Conservation (phyloP, 768 basidiomycete genomes). For the Russula virescens region DNA sequence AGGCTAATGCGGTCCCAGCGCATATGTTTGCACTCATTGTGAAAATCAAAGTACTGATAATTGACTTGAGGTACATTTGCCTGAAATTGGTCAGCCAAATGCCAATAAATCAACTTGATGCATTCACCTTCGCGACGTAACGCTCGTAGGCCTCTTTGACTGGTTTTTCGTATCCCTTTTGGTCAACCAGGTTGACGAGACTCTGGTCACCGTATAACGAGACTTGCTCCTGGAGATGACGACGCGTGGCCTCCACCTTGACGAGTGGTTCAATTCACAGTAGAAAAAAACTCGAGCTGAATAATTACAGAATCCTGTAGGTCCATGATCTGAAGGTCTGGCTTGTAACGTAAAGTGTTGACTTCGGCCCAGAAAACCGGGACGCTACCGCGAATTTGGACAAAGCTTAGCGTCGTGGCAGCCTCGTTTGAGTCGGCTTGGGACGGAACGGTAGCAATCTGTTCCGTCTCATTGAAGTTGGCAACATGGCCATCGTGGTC, state of each 20-base stretch:
- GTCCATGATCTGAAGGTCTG: conserved; percentile 96
- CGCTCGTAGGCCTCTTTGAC: conserved; percentile 95
- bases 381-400: conserved; percentile 90
- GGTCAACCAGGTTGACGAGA: conserved; percentile 89
- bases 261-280: conserved; percentile 15
- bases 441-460: conserved; percentile 75
- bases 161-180: conserved; percentile 86
- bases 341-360: conserved; percentile 92
- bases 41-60: conserved; percentile 97
- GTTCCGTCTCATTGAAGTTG: conserved; percentile 98
- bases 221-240: conserved; percentile 71
- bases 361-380: conserved; percentile 97
- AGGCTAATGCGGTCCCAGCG: conserved; percentile 89
- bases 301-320: conserved; percentile 71
- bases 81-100: conserved; percentile 33
- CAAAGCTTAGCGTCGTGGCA: conserved; percentile 70
- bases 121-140: conserved; percentile 52
- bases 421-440: conserved; percentile 44
- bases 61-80: conserved; percentile 59
- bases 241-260: conserved; percentile 63
- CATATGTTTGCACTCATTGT: conserved; percentile 90
- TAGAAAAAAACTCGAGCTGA: neutral
- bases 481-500: conserved; percentile 86
- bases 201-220: conserved; percentile 69
- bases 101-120: neutral